These are phyloP conservation scores for Ophiostoma sp. DNA, from an alignment of 2,329 filamentous ascomycete species.

Conservation along the genomic window DNA sequence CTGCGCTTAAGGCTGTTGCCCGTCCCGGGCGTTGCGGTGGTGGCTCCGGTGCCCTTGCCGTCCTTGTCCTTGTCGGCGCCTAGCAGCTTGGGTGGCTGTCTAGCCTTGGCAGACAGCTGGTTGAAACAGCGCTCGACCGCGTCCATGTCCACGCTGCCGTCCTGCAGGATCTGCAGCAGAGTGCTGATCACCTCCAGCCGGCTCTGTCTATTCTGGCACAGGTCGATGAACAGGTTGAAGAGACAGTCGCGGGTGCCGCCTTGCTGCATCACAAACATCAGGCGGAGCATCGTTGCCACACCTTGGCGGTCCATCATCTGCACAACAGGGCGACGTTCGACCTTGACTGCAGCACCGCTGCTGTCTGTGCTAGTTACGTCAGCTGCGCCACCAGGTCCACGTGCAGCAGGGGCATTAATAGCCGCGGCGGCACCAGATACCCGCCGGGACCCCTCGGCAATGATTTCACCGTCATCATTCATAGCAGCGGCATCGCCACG, in stretches of 20 bases:
- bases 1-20: slow-evolving; percentile 31
- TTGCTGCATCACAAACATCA: slow-evolving; percentile 96
- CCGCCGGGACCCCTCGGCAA: background rate
- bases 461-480: background rate
- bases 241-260: slow-evolving; percentile 78
- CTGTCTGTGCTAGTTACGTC: background rate
- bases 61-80: slow-evolving; percentile 39
- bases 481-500: background rate
- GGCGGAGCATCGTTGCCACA: slow-evolving; percentile 88
- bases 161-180: slow-evolving; percentile 86
- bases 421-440: background rate
- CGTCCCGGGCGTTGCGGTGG: slow-evolving; percentile 69
- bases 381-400: background rate
- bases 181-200: slow-evolving; percentile 90
- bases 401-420: background rate
- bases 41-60: slow-evolving; percentile 34
- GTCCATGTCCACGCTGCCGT: slow-evolving; percentile 86
- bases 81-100: slow-evolving; percentile 55
- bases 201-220: slow-evolving; percentile 96
- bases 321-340: slow-evolving; percentile 72
- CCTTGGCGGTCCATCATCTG: slow-evolving; percentile 97
- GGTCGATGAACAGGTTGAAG: slow-evolving; percentile 80
- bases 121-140: slow-evolving; percentile 95
- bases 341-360: slow-evolving; percentile 46
- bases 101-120: slow-evolving; percentile 84